phyloP scores from a whole-genome alignment of 2,329 filamentous ascomycete species.

The Tympanopsis confertula region DNA sequence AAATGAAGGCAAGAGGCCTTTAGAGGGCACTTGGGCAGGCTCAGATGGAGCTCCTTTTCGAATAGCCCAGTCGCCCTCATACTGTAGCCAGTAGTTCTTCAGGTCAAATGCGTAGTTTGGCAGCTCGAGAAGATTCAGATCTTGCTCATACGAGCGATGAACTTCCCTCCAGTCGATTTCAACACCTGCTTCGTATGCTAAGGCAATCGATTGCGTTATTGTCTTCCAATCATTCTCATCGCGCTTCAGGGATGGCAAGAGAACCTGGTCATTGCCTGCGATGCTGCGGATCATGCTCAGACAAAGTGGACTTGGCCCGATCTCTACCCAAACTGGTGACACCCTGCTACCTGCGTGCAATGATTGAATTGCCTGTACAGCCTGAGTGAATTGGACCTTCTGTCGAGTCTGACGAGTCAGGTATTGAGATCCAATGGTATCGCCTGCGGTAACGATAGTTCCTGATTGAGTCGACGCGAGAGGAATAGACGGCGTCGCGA shows the following conservation, averaged over 20 bases:
- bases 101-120: slow-evolving; percentile 12
- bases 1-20: neutral
- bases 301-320: neutral
- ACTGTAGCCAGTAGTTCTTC: slow-evolving; percentile 16
- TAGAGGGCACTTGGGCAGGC: neutral
- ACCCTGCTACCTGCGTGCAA: too few relatives aligned
- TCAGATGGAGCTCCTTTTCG: slow-evolving; percentile 3
- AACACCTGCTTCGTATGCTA: slow-evolving; percentile 3
- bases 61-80: slow-evolving; percentile 10
- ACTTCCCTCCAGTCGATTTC: slow-evolving; percentile 10
- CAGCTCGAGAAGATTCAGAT: slow-evolving; percentile 9
- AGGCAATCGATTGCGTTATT: slow-evolving; percentile 4
- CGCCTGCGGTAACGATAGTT: neutral
- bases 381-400: neutral
- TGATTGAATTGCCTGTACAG: neutral
- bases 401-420: neutral
- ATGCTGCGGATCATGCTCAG: neutral
- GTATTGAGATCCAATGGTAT: neutral
- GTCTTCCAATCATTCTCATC: slow-evolving; percentile 6
- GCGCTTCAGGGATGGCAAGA: neutral
- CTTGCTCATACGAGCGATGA: slow-evolving; percentile 8
- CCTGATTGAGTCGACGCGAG: neutral
- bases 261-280: too few relatives aligned
- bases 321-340: neutral
- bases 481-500: slow-evolving; percentile 1